A percentile compares a stretch with the other conserved stretches of the same genome.
Evolutionary conservation across 495 filamentous ascomycete species (phyloP).

Genomic region (Parathielavia hyrcaniae): DNA sequence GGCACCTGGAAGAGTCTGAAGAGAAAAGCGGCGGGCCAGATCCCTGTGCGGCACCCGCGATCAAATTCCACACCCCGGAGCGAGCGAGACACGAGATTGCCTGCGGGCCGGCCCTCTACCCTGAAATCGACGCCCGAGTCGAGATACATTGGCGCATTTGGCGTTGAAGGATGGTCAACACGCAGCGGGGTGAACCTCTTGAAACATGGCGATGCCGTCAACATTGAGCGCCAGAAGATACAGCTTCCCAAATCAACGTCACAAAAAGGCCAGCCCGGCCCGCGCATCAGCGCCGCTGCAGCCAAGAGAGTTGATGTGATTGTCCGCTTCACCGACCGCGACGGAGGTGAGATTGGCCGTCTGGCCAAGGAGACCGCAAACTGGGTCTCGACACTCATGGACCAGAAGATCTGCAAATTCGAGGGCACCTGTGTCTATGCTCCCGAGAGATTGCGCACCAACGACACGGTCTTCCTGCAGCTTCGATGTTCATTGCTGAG

Average conservation of each 20-base stretch:
- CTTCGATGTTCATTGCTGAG: constrained; percentile 69
- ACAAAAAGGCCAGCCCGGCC: constrained; percentile 39
- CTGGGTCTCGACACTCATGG: constrained; percentile 89
- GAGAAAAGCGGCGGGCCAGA: constrained; percentile 21
- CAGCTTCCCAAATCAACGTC: constrained; percentile 51
- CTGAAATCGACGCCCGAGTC: constrained; percentile 46
- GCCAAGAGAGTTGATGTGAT: constrained; percentile 68
- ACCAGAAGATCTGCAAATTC: constrained; percentile 84
- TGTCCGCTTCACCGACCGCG: constrained; percentile 82
- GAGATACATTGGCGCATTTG: constrained; percentile 87
- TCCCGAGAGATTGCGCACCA: constrained; percentile 75
- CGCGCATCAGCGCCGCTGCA: constrained; percentile 39
- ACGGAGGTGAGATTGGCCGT: constrained; percentile 78
- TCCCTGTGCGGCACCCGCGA: constrained; percentile 17
- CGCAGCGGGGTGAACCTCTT: constrained; percentile 67
- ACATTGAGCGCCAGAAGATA: constrained; percentile 79
- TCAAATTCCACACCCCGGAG: constrained; percentile 13
- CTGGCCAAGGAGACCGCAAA: constrained; percentile 85
- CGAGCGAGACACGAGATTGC: neutral
- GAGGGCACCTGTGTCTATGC: constrained; percentile 87
- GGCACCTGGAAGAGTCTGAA: constrained; percentile 72
- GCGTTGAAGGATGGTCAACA: constrained; percentile 89
- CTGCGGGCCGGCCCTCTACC: neutral
- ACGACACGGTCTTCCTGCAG: constrained; percentile 89
- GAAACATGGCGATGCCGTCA: constrained; percentile 69